Conservation (phyloP, 179 eudicot species). For the Beta lomatogona region DNA sequence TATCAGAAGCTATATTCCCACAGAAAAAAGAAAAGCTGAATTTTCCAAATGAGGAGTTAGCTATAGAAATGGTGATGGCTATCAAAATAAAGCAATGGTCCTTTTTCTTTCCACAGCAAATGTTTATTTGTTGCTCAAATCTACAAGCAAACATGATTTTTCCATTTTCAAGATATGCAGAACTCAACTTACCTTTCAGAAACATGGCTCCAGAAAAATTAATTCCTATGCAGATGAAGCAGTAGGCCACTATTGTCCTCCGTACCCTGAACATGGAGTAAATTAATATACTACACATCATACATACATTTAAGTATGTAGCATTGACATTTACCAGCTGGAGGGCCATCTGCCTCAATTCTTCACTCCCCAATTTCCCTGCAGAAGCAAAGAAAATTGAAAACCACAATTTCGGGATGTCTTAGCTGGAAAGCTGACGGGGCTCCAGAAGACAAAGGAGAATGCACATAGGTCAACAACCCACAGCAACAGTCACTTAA, state of each 20-base stretch:
- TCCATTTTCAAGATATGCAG: background rate
- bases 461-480: background rate
- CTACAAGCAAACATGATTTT: background rate
- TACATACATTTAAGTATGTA: background rate
- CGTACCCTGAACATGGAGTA: conserved; percentile 2
- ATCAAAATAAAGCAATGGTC: no score
- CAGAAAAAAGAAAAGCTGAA: no score
- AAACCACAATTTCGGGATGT: background rate
- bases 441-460: conserved; percentile 5
- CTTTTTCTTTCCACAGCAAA: no score
- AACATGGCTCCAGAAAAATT: background rate
- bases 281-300: conserved; percentile 4
- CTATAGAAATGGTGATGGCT: no score
- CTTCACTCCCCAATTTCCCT: background rate
- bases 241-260: background rate
- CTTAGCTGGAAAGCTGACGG: background rate
- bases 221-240: conserved; percentile 5
- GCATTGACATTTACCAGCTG: conserved; percentile 16
- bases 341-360: background rate
- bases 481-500: conserved; percentile 3
- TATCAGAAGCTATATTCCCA: no score
- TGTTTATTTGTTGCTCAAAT: background rate
- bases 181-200: conserved; percentile 12
- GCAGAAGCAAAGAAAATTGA: conserved; percentile 1
- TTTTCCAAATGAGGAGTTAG: no score